Base-by-base conservation (phyloP, 352 stramenopile genomes). In the Aphanomyces astaci region DNA sequence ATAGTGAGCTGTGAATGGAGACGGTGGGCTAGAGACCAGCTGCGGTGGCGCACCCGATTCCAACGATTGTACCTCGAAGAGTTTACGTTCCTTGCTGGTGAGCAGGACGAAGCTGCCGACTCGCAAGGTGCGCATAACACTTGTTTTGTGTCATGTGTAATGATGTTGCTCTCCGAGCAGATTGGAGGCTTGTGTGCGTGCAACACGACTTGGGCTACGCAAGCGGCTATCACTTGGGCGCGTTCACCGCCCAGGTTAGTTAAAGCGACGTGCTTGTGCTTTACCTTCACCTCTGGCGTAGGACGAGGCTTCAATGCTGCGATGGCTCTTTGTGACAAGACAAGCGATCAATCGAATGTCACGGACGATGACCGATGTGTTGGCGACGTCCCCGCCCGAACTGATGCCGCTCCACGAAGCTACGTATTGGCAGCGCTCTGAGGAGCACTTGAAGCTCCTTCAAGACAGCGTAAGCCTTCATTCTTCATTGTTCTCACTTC, bases 401-500 rank as follows among this genome's bases (percentile, higher is more conserved):
- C 31, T 22, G 15, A 24, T 60, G 7, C 62, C 62, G 30, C 32
- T 68, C 9, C 15, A 57, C 5, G 62, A 68, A 59, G 62, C 48
- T 33, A 60, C 15, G 46, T 40, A 68, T 36, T 68, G 62, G 62
- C 62, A 68, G 24, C 33, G 43, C 1, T 39, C n/a, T n/a, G 4
- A 60, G 28, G 31, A 27, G 17, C 43, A 60, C 2, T 7, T n/a
- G 28, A 68, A 68, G 39, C 33, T 27, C 1, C 22, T 68, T 24
- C 28, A 68, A n/a, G 48, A 68, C 32, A 13, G 45, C 25, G 62
- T 68, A 43, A n/a, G n/a, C n/a, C n/a, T n/a, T n/a, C n/a, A n/a
- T n/a, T n/a, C n/a, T 55, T 25, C 43, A 64, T 3, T 28, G 24
- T 56, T 51, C 13, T 22, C 13, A 10, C 15, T 53, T 46, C 31